Conservation (phyloP, 352 stramenopile genomes). For the Globisporangium lucens region DNA sequence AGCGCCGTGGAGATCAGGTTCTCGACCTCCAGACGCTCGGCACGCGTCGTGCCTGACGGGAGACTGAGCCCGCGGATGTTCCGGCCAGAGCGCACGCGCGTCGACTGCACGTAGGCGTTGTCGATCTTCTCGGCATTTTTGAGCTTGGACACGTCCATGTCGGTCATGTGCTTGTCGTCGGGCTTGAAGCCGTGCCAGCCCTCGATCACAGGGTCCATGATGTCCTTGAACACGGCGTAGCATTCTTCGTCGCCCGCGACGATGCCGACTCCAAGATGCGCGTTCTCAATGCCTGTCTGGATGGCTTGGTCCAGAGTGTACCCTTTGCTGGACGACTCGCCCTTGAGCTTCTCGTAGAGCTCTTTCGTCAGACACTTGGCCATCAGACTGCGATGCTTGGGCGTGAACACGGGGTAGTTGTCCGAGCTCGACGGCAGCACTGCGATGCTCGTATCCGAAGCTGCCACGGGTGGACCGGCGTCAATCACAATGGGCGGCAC, state of each 20-base stretch:
- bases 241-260: slow-evolving; percentile 83
- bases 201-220: slow-evolving; percentile 84
- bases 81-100: slow-evolving; percentile 87
- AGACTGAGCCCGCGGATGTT: slow-evolving; percentile 89
- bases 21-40: slow-evolving; percentile 84
- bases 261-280: slow-evolving; percentile 75
- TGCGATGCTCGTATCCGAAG: slow-evolving; percentile 43
- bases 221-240: slow-evolving; percentile 74
- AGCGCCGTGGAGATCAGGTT: slow-evolving; percentile 81
- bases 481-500: slow-evolving; percentile 58
- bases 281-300: slow-evolving; percentile 81
- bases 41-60: slow-evolving; percentile 80
- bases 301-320: slow-evolving; percentile 86
- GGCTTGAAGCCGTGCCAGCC: slow-evolving; percentile 84
- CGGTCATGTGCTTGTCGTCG: slow-evolving; percentile 69
- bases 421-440: slow-evolving; percentile 62
- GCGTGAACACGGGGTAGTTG: slow-evolving; percentile 75
- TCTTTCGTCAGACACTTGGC: slow-evolving; percentile 76
- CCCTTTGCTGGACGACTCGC: slow-evolving; percentile 54
- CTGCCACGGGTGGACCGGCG: slow-evolving; percentile 34
- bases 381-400: slow-evolving; percentile 85
- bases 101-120: slow-evolving; percentile 88
- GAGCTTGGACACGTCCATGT: slow-evolving; percentile 80
- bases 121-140: slow-evolving; percentile 63
- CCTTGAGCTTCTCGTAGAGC: slow-evolving; percentile 82